Evolutionary conservation across 1,139 yeast genomes (phyloP), one percentile per base, ranked within the genome.

Genomic region (Hansenula lynferdii): DNA sequence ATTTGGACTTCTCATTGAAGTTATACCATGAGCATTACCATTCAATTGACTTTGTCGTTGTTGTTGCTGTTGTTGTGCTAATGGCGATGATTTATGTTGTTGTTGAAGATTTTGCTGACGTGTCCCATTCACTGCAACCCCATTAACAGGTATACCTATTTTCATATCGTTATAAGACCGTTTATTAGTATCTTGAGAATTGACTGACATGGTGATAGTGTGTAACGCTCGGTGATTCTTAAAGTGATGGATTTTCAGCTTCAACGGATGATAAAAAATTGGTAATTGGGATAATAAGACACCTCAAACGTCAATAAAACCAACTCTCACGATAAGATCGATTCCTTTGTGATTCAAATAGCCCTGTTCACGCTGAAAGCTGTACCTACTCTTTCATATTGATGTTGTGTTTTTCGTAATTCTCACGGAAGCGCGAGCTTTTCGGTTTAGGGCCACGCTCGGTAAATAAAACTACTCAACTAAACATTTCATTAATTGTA

Each of bases 11-110:
- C 55, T 34, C n/a, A 59, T 56, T 42, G 51, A 39, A 0, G 49
- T 45, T n/a, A 44, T 38, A 0, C 53, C 52, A 42, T 73, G 71
- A 26, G 62, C 65, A 47, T 73, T 77, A 37, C 69, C 67, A 54
- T 66, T 65, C 32, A 65, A 55, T 45, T 62, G 44, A 15, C 68
- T 68, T 40, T 67, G 71, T 47, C 69, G 72, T 28, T 63, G 57
- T 34, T 48, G 71, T 47, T 69, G 72, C 28, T 63, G 57, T 34
- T 48, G 51, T 30, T 49, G 48, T 56, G 41, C 34, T 8, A 31
- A 23, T 20, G 34, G 34, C 7, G 34, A 31, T 12, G 34, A 25
- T 7, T 28, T 62, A 41, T 65, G 71, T 24, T 60, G 71, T 23
- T 47, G 49, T 41, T 43, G 50, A 43, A 36, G 37, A 38, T 31